Percentiles rank a stretch among this genome's conserved stretches.
Conservation (phyloP, 2,329 filamentous ascomycete genomes). For the Microsporum ferrugineum region DNA sequence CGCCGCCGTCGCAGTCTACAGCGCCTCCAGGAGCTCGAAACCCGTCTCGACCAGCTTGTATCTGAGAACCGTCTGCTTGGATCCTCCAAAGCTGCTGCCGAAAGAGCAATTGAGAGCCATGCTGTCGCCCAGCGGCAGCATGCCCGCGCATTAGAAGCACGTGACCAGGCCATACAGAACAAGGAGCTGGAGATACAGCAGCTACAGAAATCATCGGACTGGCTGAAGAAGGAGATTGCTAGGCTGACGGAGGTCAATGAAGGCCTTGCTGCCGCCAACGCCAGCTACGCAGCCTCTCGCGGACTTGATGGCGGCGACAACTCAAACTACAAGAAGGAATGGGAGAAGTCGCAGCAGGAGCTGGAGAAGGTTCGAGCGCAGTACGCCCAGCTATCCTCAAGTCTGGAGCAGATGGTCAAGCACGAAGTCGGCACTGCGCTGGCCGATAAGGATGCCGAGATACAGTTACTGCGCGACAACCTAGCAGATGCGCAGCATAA, state of each 20-base stretch:
- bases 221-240: constrained; percentile 68
- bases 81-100: constrained; percentile 59
- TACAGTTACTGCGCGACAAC: constrained; percentile 64
- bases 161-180: constrained; percentile 61
- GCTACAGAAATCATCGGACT: constrained; percentile 65
- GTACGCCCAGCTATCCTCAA: constrained; percentile 50
- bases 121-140: constrained; percentile 45
- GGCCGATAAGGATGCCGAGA: constrained; percentile 74
- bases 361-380: constrained; percentile 56
- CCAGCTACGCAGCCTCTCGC: constrained; percentile 59
- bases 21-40: constrained; percentile 76
- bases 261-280: constrained; percentile 62
- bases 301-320: constrained; percentile 58
- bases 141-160: constrained; percentile 48
- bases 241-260: constrained; percentile 75
- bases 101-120: constrained; percentile 49
- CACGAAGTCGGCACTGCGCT: constrained; percentile 54
- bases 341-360: constrained; percentile 53
- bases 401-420: constrained; percentile 51
- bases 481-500: constrained; percentile 59
- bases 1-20: constrained; percentile 97
- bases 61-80: constrained; percentile 67
- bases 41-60: constrained; percentile 68
- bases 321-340: constrained; percentile 28
- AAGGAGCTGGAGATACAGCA: constrained; percentile 78